These are phyloP conservation scores for Aspergillus sclerotiicarbonarius DNA, from an alignment of 495 filamentous ascomycete genomes.

Conservation along the genomic window DNA sequence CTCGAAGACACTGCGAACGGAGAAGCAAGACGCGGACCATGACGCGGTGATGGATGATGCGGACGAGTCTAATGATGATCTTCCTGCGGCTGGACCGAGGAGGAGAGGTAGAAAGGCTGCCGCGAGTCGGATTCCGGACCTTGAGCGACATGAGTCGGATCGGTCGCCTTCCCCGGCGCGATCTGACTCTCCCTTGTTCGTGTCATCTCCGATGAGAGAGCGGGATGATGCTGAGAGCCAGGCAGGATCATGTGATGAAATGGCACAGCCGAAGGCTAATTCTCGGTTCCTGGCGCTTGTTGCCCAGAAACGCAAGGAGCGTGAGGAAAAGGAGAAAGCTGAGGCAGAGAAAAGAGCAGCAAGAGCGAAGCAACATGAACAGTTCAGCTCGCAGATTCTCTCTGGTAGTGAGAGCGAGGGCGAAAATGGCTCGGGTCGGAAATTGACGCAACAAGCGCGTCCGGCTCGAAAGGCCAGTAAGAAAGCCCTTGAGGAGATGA, in stretches of 20 bases:
- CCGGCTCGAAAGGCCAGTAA: constrained; percentile 87
- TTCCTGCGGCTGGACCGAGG: constrained; percentile 34
- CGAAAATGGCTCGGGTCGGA: constrained; percentile 55
- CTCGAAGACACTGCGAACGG: constrained; percentile 26
- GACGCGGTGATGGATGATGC: constrained; percentile 10
- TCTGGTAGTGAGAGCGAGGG: constrained; percentile 46
- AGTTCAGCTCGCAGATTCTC: constrained; percentile 36
- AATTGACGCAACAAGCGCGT: constrained; percentile 62
- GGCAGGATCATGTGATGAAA: constrained; percentile 34
- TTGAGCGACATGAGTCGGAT: constrained; percentile 7
- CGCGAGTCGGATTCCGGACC: constrained; percentile 10
- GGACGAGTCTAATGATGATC: constrained; percentile 33
- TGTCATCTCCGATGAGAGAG: constrained; percentile 30
- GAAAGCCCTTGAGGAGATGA: constrained; percentile 95
- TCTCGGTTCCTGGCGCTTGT: constrained; percentile 65
- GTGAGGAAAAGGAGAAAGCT: constrained; percentile 60
- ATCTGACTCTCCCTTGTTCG: constrained; percentile 40
- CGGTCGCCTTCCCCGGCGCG: constrained; percentile 24
- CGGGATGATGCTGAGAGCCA: constrained; percentile 9
- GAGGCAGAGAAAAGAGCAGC: constrained; percentile 54
- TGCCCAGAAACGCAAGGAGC: constrained; percentile 66
- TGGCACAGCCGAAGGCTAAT: constrained; percentile 50
- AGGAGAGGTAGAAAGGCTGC: constrained; percentile 19
- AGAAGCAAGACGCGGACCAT: constrained; percentile 13
- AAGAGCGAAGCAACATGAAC: constrained; percentile 33